Base-by-base conservation (phyloP, 495 filamentous ascomycete species). In the Aspergillus haitiensis region DNA sequence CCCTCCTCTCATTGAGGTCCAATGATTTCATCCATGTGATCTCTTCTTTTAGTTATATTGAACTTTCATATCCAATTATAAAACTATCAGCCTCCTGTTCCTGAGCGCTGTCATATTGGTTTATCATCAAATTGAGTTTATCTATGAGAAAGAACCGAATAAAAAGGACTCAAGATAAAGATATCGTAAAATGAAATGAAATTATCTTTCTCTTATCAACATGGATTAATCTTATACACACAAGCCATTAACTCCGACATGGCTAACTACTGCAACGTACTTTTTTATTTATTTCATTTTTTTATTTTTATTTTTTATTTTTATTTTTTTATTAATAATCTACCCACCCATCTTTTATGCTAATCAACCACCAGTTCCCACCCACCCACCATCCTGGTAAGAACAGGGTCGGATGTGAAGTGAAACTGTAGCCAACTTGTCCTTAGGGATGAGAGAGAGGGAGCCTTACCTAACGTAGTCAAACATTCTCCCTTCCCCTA, bases 261-360 rank as follows among this genome's bases (percentile, higher is more conserved):
- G 31, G 35, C 21, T 58, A 7, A 34, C 10, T 32, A 51, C 49
- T 62, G 60, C 59, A 62, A 16, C 40, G 48, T 58, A 62, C 60
- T 57, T 62, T 61, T 36, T 56, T 35, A 32, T 40, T 40, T 40
- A 13, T 8, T 40, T 40, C 37, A 46, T 46, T 46, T 12, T 46
- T 18, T 8, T 9, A 46, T 46, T 46, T 46, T 46, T 18, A 5
- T 18, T 46, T 46, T 15, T 15, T 16, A 3, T 45, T 45, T 45
- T 45, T 13, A 40, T 40, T 40, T 40, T 40, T 40, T n/a, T 40
- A n/a, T 40, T 40, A 6, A n/a, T 40, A 4, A 11, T 8, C 37
- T 40, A n/a, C n/a, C 37, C 7, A 10, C 37, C n/a, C 37, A 11
- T 40, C 37, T 40, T 40, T 40, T 40, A n/a, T 27, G 21, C 21